phyloP scores from a whole-genome alignment of 441 rosid genomes.

The Brassica hybrid region DNA sequence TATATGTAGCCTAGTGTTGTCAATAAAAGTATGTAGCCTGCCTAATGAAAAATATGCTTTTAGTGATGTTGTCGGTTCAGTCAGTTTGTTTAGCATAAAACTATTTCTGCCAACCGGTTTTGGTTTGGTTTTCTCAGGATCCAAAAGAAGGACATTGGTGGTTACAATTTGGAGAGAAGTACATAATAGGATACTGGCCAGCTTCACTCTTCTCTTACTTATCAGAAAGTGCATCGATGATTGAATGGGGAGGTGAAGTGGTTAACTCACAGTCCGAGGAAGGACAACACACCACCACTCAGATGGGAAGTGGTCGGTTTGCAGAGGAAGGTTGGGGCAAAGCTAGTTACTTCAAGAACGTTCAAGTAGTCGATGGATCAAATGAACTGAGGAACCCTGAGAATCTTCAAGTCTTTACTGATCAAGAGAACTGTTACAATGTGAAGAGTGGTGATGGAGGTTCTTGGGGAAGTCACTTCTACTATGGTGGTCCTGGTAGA shows the following conservation, averaged over 20 bases:
- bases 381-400: conserved; percentile 58
- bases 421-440: conserved; percentile 67
- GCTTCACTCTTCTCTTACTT: conserved; percentile 55
- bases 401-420: conserved; percentile 54
- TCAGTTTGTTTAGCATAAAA: conserved; percentile 3
- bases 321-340: conserved; percentile 57
- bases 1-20: neutral
- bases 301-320: conserved; percentile 68
- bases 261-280: conserved; percentile 51
- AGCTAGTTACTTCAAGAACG: conserved; percentile 67
- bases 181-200: conserved; percentile 67
- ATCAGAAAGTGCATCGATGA: conserved; percentile 56
- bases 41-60: neutral
- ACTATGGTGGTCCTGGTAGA: conserved; percentile 82
- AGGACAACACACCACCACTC: conserved; percentile 59
- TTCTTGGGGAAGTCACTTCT: conserved; percentile 71
- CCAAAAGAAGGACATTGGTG: conserved; percentile 63
- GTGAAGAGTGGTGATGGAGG: conserved; percentile 49
- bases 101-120: neutral
- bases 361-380: conserved; percentile 62
- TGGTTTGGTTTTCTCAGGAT: conserved; percentile 40
- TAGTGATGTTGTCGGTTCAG: neutral
- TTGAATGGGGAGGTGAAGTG: conserved; percentile 71
- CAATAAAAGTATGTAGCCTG: neutral
- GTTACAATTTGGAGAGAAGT: conserved; percentile 56